Conservation (phyloP, 2,329 filamentous ascomycete species). For the Diaporthe citrichinensis region DNA sequence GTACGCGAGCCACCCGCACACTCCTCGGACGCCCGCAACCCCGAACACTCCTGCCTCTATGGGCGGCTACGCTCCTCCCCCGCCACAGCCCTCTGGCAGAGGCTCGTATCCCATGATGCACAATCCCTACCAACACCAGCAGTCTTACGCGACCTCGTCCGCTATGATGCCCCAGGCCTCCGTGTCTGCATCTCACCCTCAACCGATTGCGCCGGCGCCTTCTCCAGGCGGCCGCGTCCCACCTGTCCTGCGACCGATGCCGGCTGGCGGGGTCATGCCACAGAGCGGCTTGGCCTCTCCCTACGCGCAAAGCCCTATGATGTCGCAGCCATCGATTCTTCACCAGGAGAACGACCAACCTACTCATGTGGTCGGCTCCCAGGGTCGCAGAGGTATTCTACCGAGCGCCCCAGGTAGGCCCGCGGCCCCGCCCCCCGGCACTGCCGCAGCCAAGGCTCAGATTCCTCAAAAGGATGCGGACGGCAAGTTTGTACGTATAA, state of each 20-base stretch:
- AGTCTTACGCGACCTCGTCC: conserved; percentile 68
- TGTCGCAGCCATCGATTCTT: conserved; percentile 69
- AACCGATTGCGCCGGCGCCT: conserved; percentile 82
- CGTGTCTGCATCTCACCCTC: conserved; percentile 77
- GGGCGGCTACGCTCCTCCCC: conserved; percentile 65
- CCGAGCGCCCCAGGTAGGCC: conserved; percentile 91
- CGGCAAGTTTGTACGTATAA: conserved; percentile 78
- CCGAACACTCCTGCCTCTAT: conserved; percentile 73
- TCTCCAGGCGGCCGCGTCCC: conserved; percentile 67
- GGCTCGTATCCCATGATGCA: conserved; percentile 67
- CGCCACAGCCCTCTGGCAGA: conserved; percentile 63
- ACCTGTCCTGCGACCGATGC: conserved; percentile 78
- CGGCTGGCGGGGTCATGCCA: conserved; percentile 74
- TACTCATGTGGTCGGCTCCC: conserved; percentile 94
- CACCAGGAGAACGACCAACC: conserved; percentile 73
- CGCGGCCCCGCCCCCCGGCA: conserved; percentile 79
- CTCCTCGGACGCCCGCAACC: conserved; percentile 73
- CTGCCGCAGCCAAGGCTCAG: conserved; percentile 80
- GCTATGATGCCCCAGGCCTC: conserved; percentile 78
- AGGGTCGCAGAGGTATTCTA: conserved; percentile 91
- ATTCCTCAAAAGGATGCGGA: conserved; percentile 96
- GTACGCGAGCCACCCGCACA: conserved; percentile 73
- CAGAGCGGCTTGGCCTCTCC: conserved; percentile 71
- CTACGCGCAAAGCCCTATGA: conserved; percentile 70
- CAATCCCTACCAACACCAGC: conserved; percentile 65